Evolutionary conservation across 1,284 basidiomycete genomes (phyloP), one percentile per base, ranked within the genome.

Genomic region (Xerocomus nothofagi): DNA sequence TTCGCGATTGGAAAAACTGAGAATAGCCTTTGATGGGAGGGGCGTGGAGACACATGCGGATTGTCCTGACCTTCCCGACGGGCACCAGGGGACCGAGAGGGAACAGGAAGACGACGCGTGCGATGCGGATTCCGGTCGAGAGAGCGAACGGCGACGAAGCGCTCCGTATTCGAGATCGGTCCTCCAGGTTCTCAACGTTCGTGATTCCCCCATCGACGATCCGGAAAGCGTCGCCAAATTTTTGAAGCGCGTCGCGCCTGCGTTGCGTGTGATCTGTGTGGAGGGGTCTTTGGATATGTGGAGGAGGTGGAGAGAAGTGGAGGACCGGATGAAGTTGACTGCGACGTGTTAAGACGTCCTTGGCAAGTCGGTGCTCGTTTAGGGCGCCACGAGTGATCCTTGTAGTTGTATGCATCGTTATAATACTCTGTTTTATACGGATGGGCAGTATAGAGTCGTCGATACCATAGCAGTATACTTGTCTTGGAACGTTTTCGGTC

Each of bases 281-380:
- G 62, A 64, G 14, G 62, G 62, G 3, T 50, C 59, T 23, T 37
- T 65, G 49, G 66, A 64, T 18, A 57, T 60, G 40, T 67, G 61
- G 65, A 54, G 40, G 17, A 69, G 51, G 17, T 64, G 62, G 62
- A 50, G 61, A 32, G 65, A 66, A 8, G 62, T 64, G 27, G 66
- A 64, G 32, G 51, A 63, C 23, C 47, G 49, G 30, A 66, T 66
- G 55, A 63, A 52, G 32, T 37, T 53, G 48, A 33, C 29, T 2
- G 51, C 39, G 20, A 20, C 47, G 12, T 45, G 33, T 34, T 53
- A 18, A 50, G 20, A 21, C 20, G 2, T 6, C 12, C 27, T 9
- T 30, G 26, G n/a, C 30, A 6, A 18, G 21, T 32, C 15, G n/a
- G n/a, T 15, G n/a, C 9, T 15, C 12, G 2, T 30, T 20, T 14